Evolutionary conservation across 768 basidiomycete species (phyloP).

Genomic region (Ramaria rubella): DNA sequence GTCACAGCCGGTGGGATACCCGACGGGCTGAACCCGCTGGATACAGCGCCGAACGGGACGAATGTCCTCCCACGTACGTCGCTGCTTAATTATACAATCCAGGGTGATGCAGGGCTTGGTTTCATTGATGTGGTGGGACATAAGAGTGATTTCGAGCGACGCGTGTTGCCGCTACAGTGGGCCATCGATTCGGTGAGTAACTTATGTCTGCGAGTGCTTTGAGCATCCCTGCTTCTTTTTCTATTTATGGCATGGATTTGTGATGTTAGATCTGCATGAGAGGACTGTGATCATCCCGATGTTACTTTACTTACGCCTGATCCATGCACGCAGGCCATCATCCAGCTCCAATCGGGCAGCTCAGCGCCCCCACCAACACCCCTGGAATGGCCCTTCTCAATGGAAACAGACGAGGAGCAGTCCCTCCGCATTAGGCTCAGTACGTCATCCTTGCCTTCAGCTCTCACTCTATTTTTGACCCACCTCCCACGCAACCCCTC

Average conservation of each 20-base stretch:
- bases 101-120: conserved; percentile 56
- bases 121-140: conserved; percentile 62
- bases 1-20: not conserved
- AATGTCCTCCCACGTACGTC: conserved; percentile 4
- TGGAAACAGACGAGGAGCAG: conserved; percentile 62
- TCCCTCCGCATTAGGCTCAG: conserved; percentile 47
- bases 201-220: not conserved
- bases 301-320: not conserved
- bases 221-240: not conserved
- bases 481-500: not conserved
- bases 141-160: conserved; percentile 59
- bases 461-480: not conserved
- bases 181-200: conserved; percentile 59
- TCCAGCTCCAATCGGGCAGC: conserved; percentile 57
- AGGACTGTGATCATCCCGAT: too few relatives aligned
- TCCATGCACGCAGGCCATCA: conserved; percentile 49
- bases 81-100: conserved; percentile 54
- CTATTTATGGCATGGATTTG: not conserved
- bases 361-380: conserved; percentile 43
- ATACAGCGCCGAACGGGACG: conserved; percentile 5
- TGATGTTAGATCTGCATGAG: too few relatives aligned
- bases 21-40: not conserved
- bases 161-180: conserved; percentile 70
- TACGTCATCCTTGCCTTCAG: conserved; percentile 24
- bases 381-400: conserved; percentile 66